Base-by-base conservation (phyloP, 306 rosid genomes). In the Pterocarpus macrocarpus region DNA sequence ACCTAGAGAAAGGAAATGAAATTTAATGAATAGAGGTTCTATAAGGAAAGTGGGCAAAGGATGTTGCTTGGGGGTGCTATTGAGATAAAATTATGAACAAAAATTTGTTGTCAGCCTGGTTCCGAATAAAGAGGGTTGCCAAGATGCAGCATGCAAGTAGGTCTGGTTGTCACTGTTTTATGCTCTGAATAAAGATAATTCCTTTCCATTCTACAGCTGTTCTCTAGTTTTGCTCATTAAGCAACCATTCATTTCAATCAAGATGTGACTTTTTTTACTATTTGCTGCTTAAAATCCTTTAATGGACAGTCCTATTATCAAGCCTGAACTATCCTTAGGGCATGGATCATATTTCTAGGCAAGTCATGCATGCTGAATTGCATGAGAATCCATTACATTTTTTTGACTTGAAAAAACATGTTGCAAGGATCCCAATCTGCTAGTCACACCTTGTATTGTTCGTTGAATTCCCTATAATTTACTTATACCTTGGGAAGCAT, bases 261-360 rank as follows among this genome's bases (percentile, higher is more conserved):
- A 55, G 45, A 15, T 30, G 41, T 67, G 58, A 32, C 7, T 28
- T 44, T 5, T 44, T 68, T 12, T 12, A 55, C 28, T 67, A 32
- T 39, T 30, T 13, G 5, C 35, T 39, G 56, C 47, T 67, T 78
- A 15, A 43, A 39, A 43, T 32, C n/a, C 13, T 64, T 67, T 8
- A 32, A 55, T 39, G 28, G 35, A 58, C 58, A 14, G 39, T 38
- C n/a, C 10, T 50, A 34, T 76, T 5, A n/a, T 36, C 50, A 53
- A 33, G 28, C 77, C 11, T 35, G 4, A 79, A 35, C 22, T 2
- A 57, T 44, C 39, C 43, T 7, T 34, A n/a, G 39, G 38, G 2
- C 38, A 12, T 43, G 39, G n/a, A 34, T 64, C 43, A 80, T 73
- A 73, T 64, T 63, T 73, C 74, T 64, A 53, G 64, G 30, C 73